Evolutionary conservation across 805 yeast genomes (phyloP).

Genomic region (Kurtzmaniella cleridarum): DNA sequence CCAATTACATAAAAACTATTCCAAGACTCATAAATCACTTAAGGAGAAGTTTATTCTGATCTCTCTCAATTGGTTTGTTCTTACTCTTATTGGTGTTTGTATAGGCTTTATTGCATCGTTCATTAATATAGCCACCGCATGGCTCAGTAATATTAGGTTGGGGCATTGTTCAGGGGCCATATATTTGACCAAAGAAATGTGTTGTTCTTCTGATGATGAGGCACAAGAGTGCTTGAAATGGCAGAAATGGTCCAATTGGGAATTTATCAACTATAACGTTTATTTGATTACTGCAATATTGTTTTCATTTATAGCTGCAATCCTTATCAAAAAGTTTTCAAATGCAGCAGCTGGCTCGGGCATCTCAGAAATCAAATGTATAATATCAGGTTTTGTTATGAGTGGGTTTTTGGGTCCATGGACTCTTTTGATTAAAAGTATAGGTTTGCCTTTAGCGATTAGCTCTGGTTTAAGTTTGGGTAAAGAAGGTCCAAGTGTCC

Average conservation of each 20-base stretch:
- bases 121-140: constrained; percentile 77
- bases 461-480: constrained; percentile 93
- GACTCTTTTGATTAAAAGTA: constrained; percentile 69
- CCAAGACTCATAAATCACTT: constrained; percentile 10
- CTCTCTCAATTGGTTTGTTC: constrained; percentile 63
- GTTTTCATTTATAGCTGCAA: constrained; percentile 63
- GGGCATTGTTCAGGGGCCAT: constrained; percentile 75
- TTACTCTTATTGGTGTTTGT: constrained; percentile 67
- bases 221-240: constrained; percentile 54
- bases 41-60: constrained; percentile 25
- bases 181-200: constrained; percentile 67
- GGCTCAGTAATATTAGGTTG: constrained; percentile 69
- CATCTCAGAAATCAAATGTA: constrained; percentile 92
- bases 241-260: constrained; percentile 55
- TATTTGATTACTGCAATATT: constrained; percentile 56
- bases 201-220: constrained; percentile 67
- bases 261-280: constrained; percentile 45
- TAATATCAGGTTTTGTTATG: constrained; percentile 83
- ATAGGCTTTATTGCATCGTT: constrained; percentile 84
- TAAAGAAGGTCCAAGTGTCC: constrained; percentile 97
- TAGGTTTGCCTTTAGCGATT: constrained; percentile 84
- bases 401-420: constrained; percentile 69
- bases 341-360: constrained; percentile 97
- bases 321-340: constrained; percentile 63
- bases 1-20: constrained; percentile 17